Percentiles rank a stretch among this genome's conserved stretches.
phyloP scores from a whole-genome alignment of 495 filamentous ascomycete species.

The Penicillium roqueforti region DNA sequence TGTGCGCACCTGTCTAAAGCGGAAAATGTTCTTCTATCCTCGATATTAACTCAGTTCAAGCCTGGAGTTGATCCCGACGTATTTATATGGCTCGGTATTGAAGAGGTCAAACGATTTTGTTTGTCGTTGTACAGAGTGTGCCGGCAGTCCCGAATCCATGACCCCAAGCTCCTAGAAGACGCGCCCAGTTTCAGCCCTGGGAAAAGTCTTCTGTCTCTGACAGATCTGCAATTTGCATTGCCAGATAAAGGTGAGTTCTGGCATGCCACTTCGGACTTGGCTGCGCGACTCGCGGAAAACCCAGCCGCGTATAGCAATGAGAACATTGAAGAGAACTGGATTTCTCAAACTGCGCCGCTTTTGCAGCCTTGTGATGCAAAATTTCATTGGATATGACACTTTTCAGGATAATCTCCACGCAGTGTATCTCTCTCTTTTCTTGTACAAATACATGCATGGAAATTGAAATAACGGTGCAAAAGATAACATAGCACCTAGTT shows the following conservation, averaged over 20 bases:
- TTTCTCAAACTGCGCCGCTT: not conserved
- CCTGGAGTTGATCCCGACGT: not conserved
- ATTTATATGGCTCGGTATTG: not conserved
- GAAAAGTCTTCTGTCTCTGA: not conserved
- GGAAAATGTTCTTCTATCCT: not conserved
- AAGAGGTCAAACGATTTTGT: not conserved
- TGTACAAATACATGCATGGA: too few species aligned
- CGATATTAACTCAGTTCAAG: not conserved
- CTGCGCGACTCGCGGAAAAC: not conserved
- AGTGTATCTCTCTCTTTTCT: too few species aligned
- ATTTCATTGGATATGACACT: not conserved
- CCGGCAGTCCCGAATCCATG: not conserved
- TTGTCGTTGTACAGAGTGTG: not conserved
- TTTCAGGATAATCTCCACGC: too few species aligned
- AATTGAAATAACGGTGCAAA: too few species aligned
- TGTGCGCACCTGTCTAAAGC: not conserved
- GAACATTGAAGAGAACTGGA: not conserved
- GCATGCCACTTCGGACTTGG: not conserved
- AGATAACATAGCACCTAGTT: too few species aligned
- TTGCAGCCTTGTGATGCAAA: not conserved
- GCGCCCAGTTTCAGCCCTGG: not conserved
- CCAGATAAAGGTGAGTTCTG: not conserved
- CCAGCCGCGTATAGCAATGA: not conserved
- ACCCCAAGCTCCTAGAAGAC: not conserved
- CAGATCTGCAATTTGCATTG: not conserved